Conservation (phyloP, 2,329 filamentous ascomycete genomes). For the Diplocarpon rosae region DNA sequence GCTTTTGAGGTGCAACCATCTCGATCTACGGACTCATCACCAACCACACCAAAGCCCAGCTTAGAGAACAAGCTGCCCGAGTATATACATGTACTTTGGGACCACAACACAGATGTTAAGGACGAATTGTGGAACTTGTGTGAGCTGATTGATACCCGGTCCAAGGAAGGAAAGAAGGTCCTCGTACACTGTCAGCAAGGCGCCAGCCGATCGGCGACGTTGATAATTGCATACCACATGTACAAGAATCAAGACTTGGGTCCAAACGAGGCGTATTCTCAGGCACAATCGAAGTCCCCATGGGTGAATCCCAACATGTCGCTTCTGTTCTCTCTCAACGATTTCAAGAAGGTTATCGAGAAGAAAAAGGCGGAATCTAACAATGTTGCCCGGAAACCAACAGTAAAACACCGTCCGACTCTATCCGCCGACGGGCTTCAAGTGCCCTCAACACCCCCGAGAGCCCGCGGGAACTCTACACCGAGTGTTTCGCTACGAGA, state of each 20-base stretch:
- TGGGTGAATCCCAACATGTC: conserved; percentile 94
- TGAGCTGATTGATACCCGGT: conserved; percentile 62
- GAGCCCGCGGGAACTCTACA: conserved; percentile 43
- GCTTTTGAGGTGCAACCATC: conserved; percentile 45
- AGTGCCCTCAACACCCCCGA: conserved; percentile 34
- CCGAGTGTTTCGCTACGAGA: conserved; percentile 29
- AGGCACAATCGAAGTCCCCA: conserved; percentile 67
- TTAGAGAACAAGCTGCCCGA: conserved; percentile 48
- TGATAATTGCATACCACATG: conserved; percentile 78
- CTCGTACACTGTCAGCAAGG: conserved; percentile 80
- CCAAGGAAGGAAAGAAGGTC: conserved; percentile 64
- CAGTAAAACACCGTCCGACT: conserved; percentile 48
- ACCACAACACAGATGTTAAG: conserved; percentile 79
- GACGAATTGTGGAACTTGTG: conserved; percentile 66
- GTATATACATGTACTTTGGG: conserved; percentile 81
- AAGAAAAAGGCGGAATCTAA: conserved; percentile 35
- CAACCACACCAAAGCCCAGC: conserved; percentile 47
- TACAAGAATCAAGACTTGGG: conserved; percentile 67
- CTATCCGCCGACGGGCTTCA: conserved; percentile 44
- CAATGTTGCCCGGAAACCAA: conserved; percentile 37
- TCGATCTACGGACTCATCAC: conserved; percentile 27
- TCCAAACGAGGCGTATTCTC: conserved; percentile 75
- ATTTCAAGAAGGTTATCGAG: conserved; percentile 58
- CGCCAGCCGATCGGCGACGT: conserved; percentile 71
- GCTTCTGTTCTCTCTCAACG: conserved; percentile 78